A percentile compares a stretch with the other conserved stretches of the same genome.
Conservation (phyloP, 2,329 filamentous ascomycete genomes). For the Parastagonospora nodorum region DNA sequence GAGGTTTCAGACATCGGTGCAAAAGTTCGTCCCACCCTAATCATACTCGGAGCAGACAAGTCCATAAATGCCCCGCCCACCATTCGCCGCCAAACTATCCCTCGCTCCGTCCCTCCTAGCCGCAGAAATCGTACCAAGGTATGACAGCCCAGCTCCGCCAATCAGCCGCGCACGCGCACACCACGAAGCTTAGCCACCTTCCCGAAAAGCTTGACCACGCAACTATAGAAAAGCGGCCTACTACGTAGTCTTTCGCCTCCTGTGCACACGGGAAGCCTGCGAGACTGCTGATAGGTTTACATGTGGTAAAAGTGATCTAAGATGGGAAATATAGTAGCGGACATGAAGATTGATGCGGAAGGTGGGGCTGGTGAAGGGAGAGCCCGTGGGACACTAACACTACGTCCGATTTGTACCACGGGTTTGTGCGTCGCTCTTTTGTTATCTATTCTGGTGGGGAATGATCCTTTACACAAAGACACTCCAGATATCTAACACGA, state of each 20-base stretch:
- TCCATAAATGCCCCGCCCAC: too few relatives aligned
- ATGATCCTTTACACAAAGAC: too few relatives aligned
- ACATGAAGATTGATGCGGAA: too few relatives aligned
- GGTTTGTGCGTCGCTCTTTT: neutral
- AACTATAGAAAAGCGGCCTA: neutral
- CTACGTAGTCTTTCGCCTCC: neutral
- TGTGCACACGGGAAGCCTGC: neutral
- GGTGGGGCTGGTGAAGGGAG: too few relatives aligned
- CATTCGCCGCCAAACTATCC: neutral
- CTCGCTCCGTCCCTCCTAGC: neutral
- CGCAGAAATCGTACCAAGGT: neutral
- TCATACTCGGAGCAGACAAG: too few relatives aligned
- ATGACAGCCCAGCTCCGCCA: slow-evolving; percentile 8
- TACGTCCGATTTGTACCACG: too few relatives aligned
- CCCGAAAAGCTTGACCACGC: slow-evolving; percentile 22
- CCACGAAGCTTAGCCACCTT: slow-evolving; percentile 24
- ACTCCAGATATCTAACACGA: neutral
- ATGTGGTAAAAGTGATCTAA: too few relatives aligned
- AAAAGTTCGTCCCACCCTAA: too few relatives aligned
- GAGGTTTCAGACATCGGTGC: too few relatives aligned
- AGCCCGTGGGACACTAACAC: too few relatives aligned
- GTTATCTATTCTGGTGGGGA: too few relatives aligned
- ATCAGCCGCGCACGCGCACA: slow-evolving; percentile 20
- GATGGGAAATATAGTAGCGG: too few relatives aligned
- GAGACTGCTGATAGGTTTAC: neutral